These are phyloP conservation scores for Dendrocalamus sinicus DNA, from an alignment of 176 grass and related monocot genomes.

Conservation along the genomic window DNA sequence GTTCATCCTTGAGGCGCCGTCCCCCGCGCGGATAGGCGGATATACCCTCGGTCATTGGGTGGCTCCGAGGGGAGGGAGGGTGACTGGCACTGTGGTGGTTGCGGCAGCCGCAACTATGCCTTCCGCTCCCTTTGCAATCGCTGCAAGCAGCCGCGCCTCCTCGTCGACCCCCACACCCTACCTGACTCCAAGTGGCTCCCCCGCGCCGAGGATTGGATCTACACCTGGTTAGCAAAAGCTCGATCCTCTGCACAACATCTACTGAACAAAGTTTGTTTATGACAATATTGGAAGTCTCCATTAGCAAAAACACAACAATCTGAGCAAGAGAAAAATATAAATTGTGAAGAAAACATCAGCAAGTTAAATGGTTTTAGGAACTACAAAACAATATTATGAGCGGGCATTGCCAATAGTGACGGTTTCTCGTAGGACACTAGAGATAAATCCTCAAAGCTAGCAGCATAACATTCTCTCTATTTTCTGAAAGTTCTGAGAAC, in stretches of 20 bases:
- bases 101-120: conserved; percentile 95
- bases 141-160: conserved; percentile 91
- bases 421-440: neutral
- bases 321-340: neutral
- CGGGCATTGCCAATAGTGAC: neutral
- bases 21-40: neutral
- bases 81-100: conserved; percentile 85
- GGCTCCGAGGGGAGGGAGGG: conserved; percentile 71
- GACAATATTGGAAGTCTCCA: conserved; percentile 10
- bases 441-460: neutral
- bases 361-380: neutral
- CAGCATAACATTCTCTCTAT: conserved; percentile 1
- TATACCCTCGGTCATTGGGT: conserved; percentile 14
- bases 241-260: too few relatives aligned
- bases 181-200: conserved; percentile 96
- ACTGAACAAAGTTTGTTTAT: neutral
- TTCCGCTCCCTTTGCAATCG: conserved; percentile 98
- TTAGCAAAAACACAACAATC: neutral
- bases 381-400: neutral
- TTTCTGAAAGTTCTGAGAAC: neutral
- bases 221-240: conserved; percentile 32
- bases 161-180: conserved; percentile 84
- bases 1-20: too few relatives aligned
- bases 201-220: conserved; percentile 97
- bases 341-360: neutral